A percentile compares a stretch with the other conserved stretches of the same genome.
phyloP scores from a whole-genome alignment of 148 eudicot species.

The Dianthus caryophyllus region DNA sequence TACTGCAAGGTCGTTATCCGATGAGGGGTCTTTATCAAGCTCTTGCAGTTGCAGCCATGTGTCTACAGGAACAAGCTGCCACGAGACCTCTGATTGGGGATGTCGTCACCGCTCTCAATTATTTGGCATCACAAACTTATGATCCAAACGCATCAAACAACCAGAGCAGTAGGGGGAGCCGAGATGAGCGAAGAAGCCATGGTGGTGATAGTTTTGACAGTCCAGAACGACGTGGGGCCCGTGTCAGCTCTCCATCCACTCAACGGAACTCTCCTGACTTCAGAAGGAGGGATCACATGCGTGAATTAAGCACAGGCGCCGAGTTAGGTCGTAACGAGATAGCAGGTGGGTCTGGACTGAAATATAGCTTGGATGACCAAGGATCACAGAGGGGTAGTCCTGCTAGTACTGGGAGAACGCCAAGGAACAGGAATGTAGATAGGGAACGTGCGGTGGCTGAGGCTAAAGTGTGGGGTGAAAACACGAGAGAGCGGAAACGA shows the following conservation, averaged over 20 bases:
- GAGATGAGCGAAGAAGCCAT: conserved; percentile 49
- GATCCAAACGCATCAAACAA: conserved; percentile 59
- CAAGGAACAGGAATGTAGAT: conserved; percentile 67
- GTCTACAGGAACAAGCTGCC: conserved; percentile 96
- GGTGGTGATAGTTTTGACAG: conserved; percentile 50
- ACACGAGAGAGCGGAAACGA: conserved; percentile 72
- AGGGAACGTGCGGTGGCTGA: conserved; percentile 93
- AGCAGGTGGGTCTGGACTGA: conserved; percentile 68
- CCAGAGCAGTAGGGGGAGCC: conserved; percentile 56
- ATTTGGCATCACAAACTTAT: conserved; percentile 84
- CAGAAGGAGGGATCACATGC: conserved; percentile 48
- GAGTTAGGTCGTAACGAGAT: conserved; percentile 58
- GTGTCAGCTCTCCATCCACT: conserved; percentile 58
- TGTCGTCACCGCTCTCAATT: conserved; percentile 85
- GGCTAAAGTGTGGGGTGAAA: conserved; percentile 98
- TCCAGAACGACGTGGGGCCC: conserved; percentile 45
- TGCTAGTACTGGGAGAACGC: conserved; percentile 57
- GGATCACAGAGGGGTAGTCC: conserved; percentile 75
- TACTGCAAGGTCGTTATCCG: conserved; percentile 83
- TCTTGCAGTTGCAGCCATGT: conserved; percentile 98
- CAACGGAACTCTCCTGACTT: conserved; percentile 67
- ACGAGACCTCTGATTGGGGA: conserved; percentile 93
- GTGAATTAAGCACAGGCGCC: conserved; percentile 50
- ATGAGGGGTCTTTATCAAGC: conserved; percentile 97
- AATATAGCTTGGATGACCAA: conserved; percentile 52